Conservation (phyloP, 805 yeast genomes). For the Starmerella stigmatis region DNA sequence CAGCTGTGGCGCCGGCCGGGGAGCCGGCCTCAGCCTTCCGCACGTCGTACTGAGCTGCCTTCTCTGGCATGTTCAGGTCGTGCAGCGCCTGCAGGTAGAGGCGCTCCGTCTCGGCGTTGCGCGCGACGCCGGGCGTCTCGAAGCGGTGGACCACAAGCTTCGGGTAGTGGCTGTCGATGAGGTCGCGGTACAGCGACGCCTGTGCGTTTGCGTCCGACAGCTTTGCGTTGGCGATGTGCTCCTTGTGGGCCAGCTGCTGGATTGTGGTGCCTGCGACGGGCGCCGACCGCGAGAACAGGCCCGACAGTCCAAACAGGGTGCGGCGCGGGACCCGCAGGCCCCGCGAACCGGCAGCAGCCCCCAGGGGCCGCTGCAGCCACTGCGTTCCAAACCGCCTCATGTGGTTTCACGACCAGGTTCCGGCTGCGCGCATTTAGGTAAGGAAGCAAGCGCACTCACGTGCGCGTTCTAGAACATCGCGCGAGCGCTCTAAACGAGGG, state of each 20-base stretch:
- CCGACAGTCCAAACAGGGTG: constrained; percentile 7
- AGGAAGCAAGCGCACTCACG: neutral
- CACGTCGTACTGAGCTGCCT: constrained; percentile 1
- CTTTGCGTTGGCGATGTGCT: constrained; percentile 76
- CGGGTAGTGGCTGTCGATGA: constrained; percentile 79
- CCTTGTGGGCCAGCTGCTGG: constrained; percentile 49
- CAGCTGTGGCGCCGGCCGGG: constrained; percentile 28
- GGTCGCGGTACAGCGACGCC: constrained; percentile 67
- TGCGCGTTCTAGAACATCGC: constrained; percentile 6
- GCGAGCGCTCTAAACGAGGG: neutral
- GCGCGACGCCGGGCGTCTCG: constrained; percentile 88
- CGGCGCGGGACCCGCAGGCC: neutral
- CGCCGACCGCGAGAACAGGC: constrained; percentile 9
- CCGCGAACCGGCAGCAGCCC: neutral
- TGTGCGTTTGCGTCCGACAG: constrained; percentile 60
- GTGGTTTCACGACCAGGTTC: neutral
- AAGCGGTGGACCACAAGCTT: constrained; percentile 89
- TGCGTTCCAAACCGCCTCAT: constrained; percentile 5
- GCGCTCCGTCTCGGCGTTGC: constrained; percentile 65
- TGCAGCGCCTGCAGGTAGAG: constrained; percentile 73
- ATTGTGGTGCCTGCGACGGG: constrained; percentile 17
- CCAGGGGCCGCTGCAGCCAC: constrained; percentile 1
- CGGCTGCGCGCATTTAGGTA: neutral
- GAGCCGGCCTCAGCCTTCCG: neutral
- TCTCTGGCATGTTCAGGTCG: constrained; percentile 43